Evolutionary conservation across 495 filamentous ascomycete species (phyloP), one percentile per base, ranked within the genome.

Genomic region (Tuber brumale): DNA sequence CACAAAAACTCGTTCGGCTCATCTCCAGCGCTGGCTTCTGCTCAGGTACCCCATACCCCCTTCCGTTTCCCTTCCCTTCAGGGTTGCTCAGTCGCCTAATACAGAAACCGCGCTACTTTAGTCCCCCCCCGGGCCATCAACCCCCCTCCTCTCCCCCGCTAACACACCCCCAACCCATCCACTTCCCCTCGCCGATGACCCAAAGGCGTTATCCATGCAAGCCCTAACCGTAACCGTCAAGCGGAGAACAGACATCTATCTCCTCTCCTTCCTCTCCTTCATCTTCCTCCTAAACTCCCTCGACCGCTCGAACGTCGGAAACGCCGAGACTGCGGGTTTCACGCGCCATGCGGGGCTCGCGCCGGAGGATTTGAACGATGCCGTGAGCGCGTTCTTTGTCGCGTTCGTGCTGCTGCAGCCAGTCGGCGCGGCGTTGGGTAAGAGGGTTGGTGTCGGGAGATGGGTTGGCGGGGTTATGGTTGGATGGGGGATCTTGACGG

Each of bases 361-460:
- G 9, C 78, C 85, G 10, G 75, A 81, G 12, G 89, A 89, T 79
- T 79, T 91, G 35, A 90, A 90, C 76, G 82, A 84, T 12, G 86
- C 89, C 0, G 85, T 89, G 35, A 86, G 87, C 21, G 82, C 86
- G 35, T 90, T 90, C 83, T 90, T 88, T 72, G 82, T 86, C 75
- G 86, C 85, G 51, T 90, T 90, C 76, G 88, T 91, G 12, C 61
- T 85, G 4, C 83, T 90, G 2, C 89, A 90, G 76, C 88, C 89
- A 0, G 81, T 87, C 0, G 88, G 87, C 10, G 86, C 88, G 14
- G 88, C 88, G 4, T 80, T 88, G n/a, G 89, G 89, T 0, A 80
- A 86, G 70, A 83, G 84, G 70, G 82, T 87, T 74, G 89, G 89
- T 43, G 86, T 86, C 71, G 84, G 83, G 35, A 76, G 82, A 6